Percentiles rank a stretch among this genome's conserved stretches.
These are phyloP conservation scores for Cornus suecica DNA, from an alignment of 148 eudicot species.

Conservation along the genomic window DNA sequence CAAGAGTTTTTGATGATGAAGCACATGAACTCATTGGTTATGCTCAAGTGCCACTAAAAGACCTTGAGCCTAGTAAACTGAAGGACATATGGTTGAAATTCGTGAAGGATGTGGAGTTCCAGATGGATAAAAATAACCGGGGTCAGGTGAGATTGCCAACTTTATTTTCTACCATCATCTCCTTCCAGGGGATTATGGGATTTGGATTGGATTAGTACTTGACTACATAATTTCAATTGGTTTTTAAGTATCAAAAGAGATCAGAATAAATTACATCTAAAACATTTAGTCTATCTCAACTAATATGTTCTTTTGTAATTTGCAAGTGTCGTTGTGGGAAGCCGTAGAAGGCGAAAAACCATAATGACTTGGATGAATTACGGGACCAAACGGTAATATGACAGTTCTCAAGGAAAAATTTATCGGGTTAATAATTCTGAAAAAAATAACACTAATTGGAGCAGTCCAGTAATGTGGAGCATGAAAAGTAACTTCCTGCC, in stretches of 20 bases:
- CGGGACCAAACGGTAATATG: background rate
- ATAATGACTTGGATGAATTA: background rate
- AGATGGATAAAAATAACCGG: slow-evolving; percentile 69
- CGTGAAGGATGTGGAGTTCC: slow-evolving; percentile 70
- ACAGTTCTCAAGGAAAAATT: no score
- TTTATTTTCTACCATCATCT: background rate
- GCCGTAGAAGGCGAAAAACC: background rate
- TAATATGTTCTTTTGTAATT: background rate
- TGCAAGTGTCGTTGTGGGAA: background rate
- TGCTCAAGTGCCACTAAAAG: slow-evolving; percentile 49
- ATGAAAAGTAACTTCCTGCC: no score
- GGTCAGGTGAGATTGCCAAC: slow-evolving; percentile 56
- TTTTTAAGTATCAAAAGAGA: background rate
- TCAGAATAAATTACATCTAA: background rate
- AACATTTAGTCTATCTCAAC: background rate
- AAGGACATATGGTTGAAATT: slow-evolving; percentile 74
- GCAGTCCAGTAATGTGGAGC: no score
- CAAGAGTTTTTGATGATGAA: slow-evolving; percentile 79
- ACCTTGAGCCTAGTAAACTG: slow-evolving; percentile 77
- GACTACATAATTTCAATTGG: background rate
- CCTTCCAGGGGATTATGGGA: background rate
- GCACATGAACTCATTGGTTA: slow-evolving; percentile 78
- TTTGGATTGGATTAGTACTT: background rate
- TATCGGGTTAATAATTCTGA: no score
- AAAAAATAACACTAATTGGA: no score